phyloP scores from a whole-genome alignment of 116 monocot genomes.

The Dioscorea cayenensis region DNA sequence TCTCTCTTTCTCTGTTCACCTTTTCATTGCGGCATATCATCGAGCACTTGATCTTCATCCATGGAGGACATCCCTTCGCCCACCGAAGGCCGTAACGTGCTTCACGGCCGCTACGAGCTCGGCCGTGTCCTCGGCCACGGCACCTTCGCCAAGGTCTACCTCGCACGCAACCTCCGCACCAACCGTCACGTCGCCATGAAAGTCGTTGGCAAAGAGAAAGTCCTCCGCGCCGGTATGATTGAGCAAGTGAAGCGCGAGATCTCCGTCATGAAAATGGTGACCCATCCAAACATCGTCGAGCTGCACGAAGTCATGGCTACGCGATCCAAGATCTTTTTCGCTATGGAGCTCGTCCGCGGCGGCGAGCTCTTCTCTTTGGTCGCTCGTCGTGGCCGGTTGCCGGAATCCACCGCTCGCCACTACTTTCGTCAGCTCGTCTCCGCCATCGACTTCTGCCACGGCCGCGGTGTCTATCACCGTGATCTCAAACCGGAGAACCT shows the following conservation, averaged over 20 bases:
- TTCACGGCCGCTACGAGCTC: constrained; percentile 62
- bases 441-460: constrained; percentile 53
- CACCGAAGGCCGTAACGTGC: constrained; percentile 8
- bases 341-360: constrained; percentile 50
- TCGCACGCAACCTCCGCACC: constrained; percentile 26
- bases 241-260: constrained; percentile 52
- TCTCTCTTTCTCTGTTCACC: background rate
- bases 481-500: constrained; percentile 63
- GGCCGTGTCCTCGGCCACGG: constrained; percentile 65
- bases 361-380: constrained; percentile 45
- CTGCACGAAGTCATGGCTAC: constrained; percentile 67
- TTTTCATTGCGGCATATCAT: background rate
- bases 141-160: constrained; percentile 63
- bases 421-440: constrained; percentile 51
- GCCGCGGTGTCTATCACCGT: constrained; percentile 49
- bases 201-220: constrained; percentile 39
- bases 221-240: constrained; percentile 21
- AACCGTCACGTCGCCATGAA: constrained; percentile 50
- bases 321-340: constrained; percentile 44
- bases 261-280: constrained; percentile 46
- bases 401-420: constrained; percentile 25
- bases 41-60: too few species aligned
- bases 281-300: constrained; percentile 62
- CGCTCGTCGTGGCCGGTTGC: constrained; percentile 22
- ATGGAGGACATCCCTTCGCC: constrained; percentile 17